A percentile compares a stretch with the other conserved stretches of the same genome.
Conservation (phyloP, 495 filamentous ascomycete species). For the Penicillium egyptiacum region DNA sequence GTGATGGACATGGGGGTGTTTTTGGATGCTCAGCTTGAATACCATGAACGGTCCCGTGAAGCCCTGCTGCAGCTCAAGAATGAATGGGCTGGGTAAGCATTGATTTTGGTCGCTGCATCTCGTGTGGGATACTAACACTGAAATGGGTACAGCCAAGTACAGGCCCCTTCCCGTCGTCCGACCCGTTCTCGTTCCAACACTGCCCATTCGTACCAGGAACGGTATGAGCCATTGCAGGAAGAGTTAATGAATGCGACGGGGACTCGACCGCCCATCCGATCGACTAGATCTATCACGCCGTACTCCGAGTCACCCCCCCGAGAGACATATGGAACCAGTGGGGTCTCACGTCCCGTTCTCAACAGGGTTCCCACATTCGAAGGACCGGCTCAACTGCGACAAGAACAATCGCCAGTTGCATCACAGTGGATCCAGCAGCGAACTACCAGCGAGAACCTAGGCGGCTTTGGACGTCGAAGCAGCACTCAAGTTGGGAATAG, state of each 20-base stretch:
- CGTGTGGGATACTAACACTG: conserved; percentile 20
- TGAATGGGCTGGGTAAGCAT: conserved; percentile 65
- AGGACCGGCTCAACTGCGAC: conserved; percentile 53
- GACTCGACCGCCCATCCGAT: conserved; percentile 62
- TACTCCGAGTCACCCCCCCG: conserved; percentile 35
- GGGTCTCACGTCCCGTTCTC: conserved; percentile 42
- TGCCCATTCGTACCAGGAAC: conserved; percentile 59
- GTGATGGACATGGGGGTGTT: conserved; percentile 78
- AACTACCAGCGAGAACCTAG: conserved; percentile 57
- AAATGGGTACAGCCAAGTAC: conserved; percentile 27
- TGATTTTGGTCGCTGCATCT: neutral
- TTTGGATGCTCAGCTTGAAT: conserved; percentile 86
- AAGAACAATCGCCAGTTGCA: conserved; percentile 47
- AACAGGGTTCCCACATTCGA: conserved; percentile 57
- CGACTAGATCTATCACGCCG: conserved; percentile 40
- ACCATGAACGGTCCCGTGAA: conserved; percentile 87
- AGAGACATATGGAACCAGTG: conserved; percentile 32
- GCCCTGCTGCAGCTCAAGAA: conserved; percentile 64
- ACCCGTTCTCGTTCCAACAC: conserved; percentile 60
- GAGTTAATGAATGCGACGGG: conserved; percentile 46
- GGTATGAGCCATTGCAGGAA: conserved; percentile 59
- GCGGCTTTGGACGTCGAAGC: conserved; percentile 36
- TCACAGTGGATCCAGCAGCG: conserved; percentile 49
- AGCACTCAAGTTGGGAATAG: conserved; percentile 45
- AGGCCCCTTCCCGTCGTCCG: conserved; percentile 38